These are phyloP conservation scores for Coleophoma eucalyptorum DNA, from an alignment of 2,329 filamentous ascomycete genomes.

Conservation along the genomic window DNA sequence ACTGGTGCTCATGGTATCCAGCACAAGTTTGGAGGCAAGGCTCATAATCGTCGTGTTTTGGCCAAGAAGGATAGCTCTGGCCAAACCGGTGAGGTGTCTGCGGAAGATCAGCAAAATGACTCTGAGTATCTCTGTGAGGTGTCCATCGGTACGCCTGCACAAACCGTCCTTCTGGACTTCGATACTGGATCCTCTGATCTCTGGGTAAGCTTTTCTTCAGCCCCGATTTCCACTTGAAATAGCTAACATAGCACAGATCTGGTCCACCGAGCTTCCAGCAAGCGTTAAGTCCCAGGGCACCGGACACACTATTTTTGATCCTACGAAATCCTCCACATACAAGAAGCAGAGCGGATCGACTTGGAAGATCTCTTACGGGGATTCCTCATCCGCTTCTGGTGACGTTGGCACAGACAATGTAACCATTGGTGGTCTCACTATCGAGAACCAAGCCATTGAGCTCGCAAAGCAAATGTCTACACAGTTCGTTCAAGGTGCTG, in stretches of 20 bases:
- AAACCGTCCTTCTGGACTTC: conserved; percentile 61
- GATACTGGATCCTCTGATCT: conserved; percentile 70
- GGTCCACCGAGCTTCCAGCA: conserved; percentile 46
- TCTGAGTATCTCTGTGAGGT: conserved; percentile 61
- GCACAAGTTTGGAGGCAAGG: conserved; percentile 43
- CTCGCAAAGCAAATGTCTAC: conserved; percentile 55
- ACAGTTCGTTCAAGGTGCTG: conserved; percentile 50
- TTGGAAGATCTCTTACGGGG: conserved; percentile 68
- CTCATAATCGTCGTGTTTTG: conserved; percentile 42
- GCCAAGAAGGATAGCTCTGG: conserved; percentile 35
- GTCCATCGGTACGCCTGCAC: conserved; percentile 59
- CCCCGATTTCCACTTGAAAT: background rate
- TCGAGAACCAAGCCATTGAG: conserved; percentile 62
- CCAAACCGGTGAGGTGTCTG: conserved; percentile 45
- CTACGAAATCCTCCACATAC: conserved; percentile 58
- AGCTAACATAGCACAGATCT: conserved; percentile 37
- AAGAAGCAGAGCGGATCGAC: conserved; percentile 40
- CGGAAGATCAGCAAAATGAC: conserved; percentile 66
- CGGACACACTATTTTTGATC: conserved; percentile 54
- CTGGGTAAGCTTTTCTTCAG: conserved; percentile 47
- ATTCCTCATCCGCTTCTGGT: conserved; percentile 63
- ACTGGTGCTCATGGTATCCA: conserved; percentile 38
- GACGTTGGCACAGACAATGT: conserved; percentile 61
- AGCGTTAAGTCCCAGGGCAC: conserved; percentile 25
- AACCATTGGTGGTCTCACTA: conserved; percentile 54